phyloP scores from a whole-genome alignment of 108 stramenopile species.

The Fistulifera pelliculosa region DNA sequence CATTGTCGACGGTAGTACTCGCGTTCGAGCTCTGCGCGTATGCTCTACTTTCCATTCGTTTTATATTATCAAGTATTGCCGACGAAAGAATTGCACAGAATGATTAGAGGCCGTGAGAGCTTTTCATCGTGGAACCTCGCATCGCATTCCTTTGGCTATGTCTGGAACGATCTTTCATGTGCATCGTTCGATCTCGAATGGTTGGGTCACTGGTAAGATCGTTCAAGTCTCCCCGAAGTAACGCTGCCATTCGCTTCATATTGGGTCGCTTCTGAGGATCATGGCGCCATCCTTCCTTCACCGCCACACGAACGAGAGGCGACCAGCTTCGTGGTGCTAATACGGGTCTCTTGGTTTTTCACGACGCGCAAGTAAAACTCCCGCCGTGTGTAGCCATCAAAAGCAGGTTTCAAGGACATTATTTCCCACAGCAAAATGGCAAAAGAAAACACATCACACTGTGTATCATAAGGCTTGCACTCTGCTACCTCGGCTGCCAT shows the following conservation, averaged over 20 bases:
- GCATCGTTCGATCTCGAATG: slow-evolving; percentile 16
- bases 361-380: slow-evolving; percentile 25
- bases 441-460: slow-evolving; percentile 67
- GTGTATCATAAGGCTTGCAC: slow-evolving; percentile 42
- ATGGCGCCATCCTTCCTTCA: slow-evolving; percentile 28
- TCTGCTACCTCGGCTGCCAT: slow-evolving; percentile 60
- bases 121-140: no score
- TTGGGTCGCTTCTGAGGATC: slow-evolving; percentile 24
- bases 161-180: slow-evolving; percentile 27
- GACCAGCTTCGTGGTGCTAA: slow-evolving; percentile 7
- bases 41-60: no score
- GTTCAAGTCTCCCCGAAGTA: slow-evolving; percentile 26
- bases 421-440: slow-evolving; percentile 56
- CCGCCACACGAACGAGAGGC: slow-evolving; percentile 13
- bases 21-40: no score
- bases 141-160: background rate
- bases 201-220: slow-evolving; percentile 9
- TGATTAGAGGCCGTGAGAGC: no score
- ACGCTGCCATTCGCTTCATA: slow-evolving; percentile 20
- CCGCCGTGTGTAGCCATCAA: slow-evolving; percentile 11
- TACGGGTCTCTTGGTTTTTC: slow-evolving; percentile 8
- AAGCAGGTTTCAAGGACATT: slow-evolving; percentile 17
- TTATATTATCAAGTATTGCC: no score
- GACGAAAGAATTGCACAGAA: no score
- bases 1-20: no score